Percentiles rank a stretch among this genome's conserved stretches.
Evolutionary conservation across 257 asterid species (phyloP).

Genomic region (Solanum piurae): DNA sequence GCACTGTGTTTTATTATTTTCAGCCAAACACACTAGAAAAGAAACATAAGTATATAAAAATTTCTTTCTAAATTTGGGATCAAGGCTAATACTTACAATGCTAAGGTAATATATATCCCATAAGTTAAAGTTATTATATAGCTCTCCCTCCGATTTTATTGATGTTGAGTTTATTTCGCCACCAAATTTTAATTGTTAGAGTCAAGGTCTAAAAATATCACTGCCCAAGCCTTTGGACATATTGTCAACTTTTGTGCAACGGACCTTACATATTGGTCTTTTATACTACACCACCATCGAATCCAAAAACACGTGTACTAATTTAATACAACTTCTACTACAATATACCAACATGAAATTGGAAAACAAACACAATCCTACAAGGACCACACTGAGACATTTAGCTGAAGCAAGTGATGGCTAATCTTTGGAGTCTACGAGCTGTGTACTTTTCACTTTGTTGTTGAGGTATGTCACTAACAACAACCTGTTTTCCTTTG

Average conservation of each 20-base stretch:
- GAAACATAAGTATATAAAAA: constrained; percentile 49
- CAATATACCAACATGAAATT: no score
- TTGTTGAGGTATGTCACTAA: no score
- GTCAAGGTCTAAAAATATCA: neutral
- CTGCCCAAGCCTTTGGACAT: neutral
- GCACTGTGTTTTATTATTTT: neutral
- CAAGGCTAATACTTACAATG: constrained; percentile 70
- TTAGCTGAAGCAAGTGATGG: no score
- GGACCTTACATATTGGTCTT: neutral
- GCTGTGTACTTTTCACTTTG: no score
- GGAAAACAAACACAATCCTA: no score
- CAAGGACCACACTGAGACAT: no score
- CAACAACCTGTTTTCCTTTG: no score
- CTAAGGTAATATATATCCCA: constrained; percentile 32
- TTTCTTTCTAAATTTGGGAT: constrained; percentile 50
- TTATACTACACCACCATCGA: neutral
- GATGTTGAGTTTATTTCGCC: neutral
- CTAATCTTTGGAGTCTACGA: no score
- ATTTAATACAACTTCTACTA: no score
- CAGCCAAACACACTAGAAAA: constrained; percentile 59
- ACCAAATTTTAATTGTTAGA: neutral
- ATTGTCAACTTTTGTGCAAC: neutral
- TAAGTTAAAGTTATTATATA: neutral
- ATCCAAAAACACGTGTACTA: neutral
- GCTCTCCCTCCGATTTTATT: neutral